Percentiles rank a stretch among this genome's conserved stretches.
phyloP scores from a whole-genome alignment of 2,329 filamentous ascomycete genomes.

The Penicillium sp. region DNA sequence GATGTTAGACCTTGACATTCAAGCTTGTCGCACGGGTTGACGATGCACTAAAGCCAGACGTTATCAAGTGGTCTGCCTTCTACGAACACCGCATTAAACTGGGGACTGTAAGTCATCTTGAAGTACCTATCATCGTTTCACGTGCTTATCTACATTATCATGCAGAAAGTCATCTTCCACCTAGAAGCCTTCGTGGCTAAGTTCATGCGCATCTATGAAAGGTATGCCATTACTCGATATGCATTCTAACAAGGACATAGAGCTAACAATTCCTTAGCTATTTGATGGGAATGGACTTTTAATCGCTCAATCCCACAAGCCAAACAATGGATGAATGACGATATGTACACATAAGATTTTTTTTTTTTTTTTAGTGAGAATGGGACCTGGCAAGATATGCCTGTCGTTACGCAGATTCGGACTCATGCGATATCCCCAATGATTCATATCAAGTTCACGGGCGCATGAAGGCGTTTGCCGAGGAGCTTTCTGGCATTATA shows the following conservation, averaged over 20 bases:
- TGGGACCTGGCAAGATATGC: neutral
- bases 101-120: slow-evolving; percentile 57
- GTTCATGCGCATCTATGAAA: slow-evolving; percentile 95
- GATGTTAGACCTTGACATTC: slow-evolving; percentile 72
- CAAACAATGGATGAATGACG: slow-evolving; percentile 30
- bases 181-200: slow-evolving; percentile 97
- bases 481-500: slow-evolving; percentile 11
- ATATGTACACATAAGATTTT: slow-evolving; percentile 25
- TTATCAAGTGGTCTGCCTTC: slow-evolving; percentile 94
- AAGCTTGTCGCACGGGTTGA: slow-evolving; percentile 86
- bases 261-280: slow-evolving; percentile 46
- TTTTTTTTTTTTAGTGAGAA: slow-evolving; percentile 5
- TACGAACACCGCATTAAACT: slow-evolving; percentile 94
- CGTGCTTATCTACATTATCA: slow-evolving; percentile 4
- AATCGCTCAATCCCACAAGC: slow-evolving; percentile 12
- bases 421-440: neutral
- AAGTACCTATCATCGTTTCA: too few relatives aligned
- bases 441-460: slow-evolving; percentile 1
- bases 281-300: slow-evolving; percentile 76
- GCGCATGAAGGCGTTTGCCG: slow-evolving; percentile 14
- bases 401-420: neutral
- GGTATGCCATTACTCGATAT: slow-evolving; percentile 54
- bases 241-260: slow-evolving; percentile 1
- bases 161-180: slow-evolving; percentile 89
- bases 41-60: slow-evolving; percentile 83